Base-by-base conservation (phyloP, 345 rosid genomes). In the Citrus medica region DNA sequence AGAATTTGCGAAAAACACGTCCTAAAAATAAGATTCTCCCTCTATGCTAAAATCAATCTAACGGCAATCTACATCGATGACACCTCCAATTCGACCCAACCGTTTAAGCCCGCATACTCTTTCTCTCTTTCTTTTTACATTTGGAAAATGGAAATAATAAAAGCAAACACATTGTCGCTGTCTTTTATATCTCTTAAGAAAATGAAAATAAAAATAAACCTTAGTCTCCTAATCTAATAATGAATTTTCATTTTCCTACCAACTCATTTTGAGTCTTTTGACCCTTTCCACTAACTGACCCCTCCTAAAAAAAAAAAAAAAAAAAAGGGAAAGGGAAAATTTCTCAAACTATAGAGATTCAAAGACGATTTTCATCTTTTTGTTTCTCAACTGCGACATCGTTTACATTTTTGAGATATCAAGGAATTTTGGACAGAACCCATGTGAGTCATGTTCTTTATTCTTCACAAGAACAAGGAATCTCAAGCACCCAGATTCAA, bases 361-460 rank as follows among this genome's bases (percentile, higher is more conserved):
- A 13, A 27, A 9, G 33, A 66, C 61, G 25, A 56, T 9, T 3
- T 67, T 53, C 22, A 19, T 28, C 27, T 40, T 48, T 22, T 67
- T 8, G 51, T 32, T 21, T 40, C 28, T 37, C 9, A 37, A 17
- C 6, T 58, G 14, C 33, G 5, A 37, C 56, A 13, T 73, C 27
- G 68, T 64, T 30, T 6, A 30, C n/a, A 22, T 12, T 65, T 32
- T 33, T 67, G 51, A 76, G 38, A 68, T 55, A 56, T 67, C 79
- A 67, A 67, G 58, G 35, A 48, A 46, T 55, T 76, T 33, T 35
- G 79, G 65, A 35, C 37, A 27, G 40, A 16, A 17, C 73, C 37
- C 53, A 33, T 76, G 63, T 76, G 55, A 76, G 14, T 53, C 32
- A 66, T 33, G 28, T 67, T 53, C 66, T 67, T 76, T 55, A 55